A percentile compares a stretch with the other conserved stretches of the same genome.
Conservation (phyloP, 2,329 filamentous ascomycete genomes). For the Ramularia endophylla region DNA sequence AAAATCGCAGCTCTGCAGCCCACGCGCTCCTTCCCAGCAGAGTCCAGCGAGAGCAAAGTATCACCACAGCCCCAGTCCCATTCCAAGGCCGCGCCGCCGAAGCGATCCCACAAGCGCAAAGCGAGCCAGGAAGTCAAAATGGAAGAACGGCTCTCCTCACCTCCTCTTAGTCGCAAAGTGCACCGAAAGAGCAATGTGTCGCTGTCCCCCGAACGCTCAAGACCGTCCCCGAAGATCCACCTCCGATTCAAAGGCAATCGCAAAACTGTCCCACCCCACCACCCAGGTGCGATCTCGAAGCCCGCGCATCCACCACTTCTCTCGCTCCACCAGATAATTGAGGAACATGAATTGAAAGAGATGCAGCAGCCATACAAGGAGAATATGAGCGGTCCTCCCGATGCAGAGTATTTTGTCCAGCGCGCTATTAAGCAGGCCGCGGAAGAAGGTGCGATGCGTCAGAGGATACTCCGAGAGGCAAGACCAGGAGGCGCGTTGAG, state of each 20-base stretch:
- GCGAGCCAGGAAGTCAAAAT: slow-evolving; percentile 12
- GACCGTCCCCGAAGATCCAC: slow-evolving; percentile 25
- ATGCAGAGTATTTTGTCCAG: slow-evolving; percentile 20
- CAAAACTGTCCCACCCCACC: slow-evolving; percentile 22
- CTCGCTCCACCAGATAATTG: slow-evolving; percentile 29
- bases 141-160: slow-evolving; percentile 13
- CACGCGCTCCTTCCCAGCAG: slow-evolving; percentile 19
- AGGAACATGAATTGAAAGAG: too few relatives aligned
- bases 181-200: slow-evolving; percentile 13
- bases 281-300: slow-evolving; percentile 27
- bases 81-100: slow-evolving; percentile 2
- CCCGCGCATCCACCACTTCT: slow-evolving; percentile 24
- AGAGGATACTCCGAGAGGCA: slow-evolving; percentile 62
- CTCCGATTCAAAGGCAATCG: slow-evolving; percentile 22
- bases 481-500: slow-evolving; percentile 71
- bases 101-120: slow-evolving; percentile 18
- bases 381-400: slow-evolving; percentile 26
- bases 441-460: slow-evolving; percentile 28
- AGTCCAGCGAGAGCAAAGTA: too few relatives aligned
- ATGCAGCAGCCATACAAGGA: slow-evolving; percentile 30
- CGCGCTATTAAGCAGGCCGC: slow-evolving; percentile 21
- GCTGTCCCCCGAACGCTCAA: slow-evolving; percentile 15
- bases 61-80: slow-evolving; percentile 6
- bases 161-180: slow-evolving; percentile 16
- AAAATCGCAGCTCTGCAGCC: slow-evolving; percentile 27